A percentile compares a stretch with the other conserved stretches of the same genome.
These are phyloP conservation scores for Sporisorium iseilematis-ciliati DNA, from an alignment of 1,284 basidiomycete genomes.

Conservation along the genomic window DNA sequence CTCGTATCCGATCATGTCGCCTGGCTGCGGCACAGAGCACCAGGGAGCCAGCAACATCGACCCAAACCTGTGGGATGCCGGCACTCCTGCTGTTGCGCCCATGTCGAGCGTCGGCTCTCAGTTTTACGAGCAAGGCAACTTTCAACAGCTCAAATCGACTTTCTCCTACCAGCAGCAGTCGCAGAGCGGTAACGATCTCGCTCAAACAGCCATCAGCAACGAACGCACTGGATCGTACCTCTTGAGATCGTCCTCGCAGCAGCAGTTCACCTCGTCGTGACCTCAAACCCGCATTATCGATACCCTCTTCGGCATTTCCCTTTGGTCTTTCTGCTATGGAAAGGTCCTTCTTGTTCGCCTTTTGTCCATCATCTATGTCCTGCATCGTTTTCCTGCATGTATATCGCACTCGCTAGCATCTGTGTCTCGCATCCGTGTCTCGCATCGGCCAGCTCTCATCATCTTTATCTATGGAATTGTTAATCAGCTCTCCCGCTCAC, in stretches of 20 bases:
- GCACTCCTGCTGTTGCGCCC: constrained; percentile 9
- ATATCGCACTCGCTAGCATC: constrained; percentile 12
- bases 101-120: constrained; percentile 18
- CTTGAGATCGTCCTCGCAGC: constrained; percentile 20
- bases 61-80: constrained; percentile 26
- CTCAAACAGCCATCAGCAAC: constrained; percentile 8
- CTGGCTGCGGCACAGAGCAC: constrained; percentile 11
- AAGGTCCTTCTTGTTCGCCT: not conserved
- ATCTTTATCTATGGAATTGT: constrained; percentile 27
- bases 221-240: constrained; percentile 18
- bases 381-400: not conserved
- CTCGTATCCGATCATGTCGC: constrained; percentile 21
- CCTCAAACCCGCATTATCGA: not conserved
- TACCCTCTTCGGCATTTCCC: not conserved
- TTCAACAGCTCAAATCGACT: constrained; percentile 15
- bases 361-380: not conserved
- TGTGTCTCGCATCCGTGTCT: no score
- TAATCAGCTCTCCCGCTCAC: not conserved
- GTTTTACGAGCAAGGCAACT: constrained; percentile 19
- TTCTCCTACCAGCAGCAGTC: constrained; percentile 14
- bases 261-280: not conserved
- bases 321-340: not conserved
- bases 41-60: constrained; percentile 25
- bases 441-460: constrained; percentile 1
- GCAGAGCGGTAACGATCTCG: constrained; percentile 2